Percentiles rank a stretch among this genome's conserved stretches.
These are phyloP conservation scores for Fraxinus sp. DNA, from an alignment of 305 asterid genomes.

Conservation along the genomic window DNA sequence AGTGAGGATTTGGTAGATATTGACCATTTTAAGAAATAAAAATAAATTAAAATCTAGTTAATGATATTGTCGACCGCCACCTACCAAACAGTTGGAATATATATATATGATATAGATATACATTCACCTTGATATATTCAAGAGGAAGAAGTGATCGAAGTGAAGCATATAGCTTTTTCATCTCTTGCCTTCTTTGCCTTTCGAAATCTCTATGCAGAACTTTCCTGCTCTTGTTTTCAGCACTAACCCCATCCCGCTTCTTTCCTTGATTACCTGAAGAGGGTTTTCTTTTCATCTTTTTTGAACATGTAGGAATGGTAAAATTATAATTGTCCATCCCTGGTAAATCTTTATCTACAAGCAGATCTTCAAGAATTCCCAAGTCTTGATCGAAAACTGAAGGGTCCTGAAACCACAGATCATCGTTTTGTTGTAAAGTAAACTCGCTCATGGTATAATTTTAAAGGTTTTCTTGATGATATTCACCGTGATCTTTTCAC, in stretches of 20 bases:
- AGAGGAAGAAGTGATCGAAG: conserved; percentile 57
- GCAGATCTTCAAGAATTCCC: neutral
- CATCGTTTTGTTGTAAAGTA: conserved; percentile 27
- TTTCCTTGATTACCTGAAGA: neutral
- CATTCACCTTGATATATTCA: conserved; percentile 37
- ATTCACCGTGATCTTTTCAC: neutral
- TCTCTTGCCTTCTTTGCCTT: conserved; percentile 57
- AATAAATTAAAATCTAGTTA: neutral
- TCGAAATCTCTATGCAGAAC: conserved; percentile 50
- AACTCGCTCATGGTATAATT: conserved; percentile 1
- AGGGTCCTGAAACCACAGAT: conserved; percentile 2
- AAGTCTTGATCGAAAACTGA: neutral
- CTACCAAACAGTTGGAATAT: neutral
- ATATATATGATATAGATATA: neutral
- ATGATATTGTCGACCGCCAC: neutral
- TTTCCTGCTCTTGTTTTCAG: conserved; percentile 22
- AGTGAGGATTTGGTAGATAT: neutral
- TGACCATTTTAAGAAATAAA: neutral
- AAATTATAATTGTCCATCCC: neutral
- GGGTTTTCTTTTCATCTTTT: neutral
- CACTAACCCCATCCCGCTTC: neutral
- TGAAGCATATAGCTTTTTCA: conserved; percentile 46
- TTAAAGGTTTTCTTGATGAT: neutral
- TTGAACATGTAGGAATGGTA: neutral
- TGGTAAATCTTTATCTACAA: neutral